A percentile compares a stretch with the other conserved stretches of the same genome.
phyloP scores from a whole-genome alignment of 225 moss, liverwort and hornwort genomes.

The Bryum argenteum region DNA sequence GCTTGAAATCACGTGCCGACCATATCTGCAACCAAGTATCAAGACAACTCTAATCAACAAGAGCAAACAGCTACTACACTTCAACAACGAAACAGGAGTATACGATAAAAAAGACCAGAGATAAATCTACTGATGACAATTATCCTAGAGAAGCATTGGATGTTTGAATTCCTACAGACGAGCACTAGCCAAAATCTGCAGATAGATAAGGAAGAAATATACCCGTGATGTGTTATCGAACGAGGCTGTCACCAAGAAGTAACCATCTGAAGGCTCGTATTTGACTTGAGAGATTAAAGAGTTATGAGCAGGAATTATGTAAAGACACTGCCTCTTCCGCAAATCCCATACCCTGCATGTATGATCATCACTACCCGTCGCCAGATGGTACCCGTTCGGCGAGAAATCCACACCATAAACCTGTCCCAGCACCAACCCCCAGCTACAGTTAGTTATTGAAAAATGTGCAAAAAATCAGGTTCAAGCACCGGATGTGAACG shows the following conservation, averaged over 20 bases:
- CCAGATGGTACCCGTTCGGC: slow-evolving; percentile 96
- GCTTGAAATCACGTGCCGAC: slow-evolving; percentile 89
- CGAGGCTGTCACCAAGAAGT: slow-evolving; percentile 93
- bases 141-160: slow-evolving; percentile 1
- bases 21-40: slow-evolving; percentile 70
- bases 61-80: not conserved
- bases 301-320: slow-evolving; percentile 92
- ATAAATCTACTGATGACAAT: slow-evolving; percentile 7
- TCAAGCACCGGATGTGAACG: too few species aligned
- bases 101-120: not conserved
- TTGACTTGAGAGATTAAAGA: slow-evolving; percentile 97
- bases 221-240: slow-evolving; percentile 92
- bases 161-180: not conserved
- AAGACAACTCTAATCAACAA: slow-evolving; percentile 6
- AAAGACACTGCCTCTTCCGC: slow-evolving; percentile 76
- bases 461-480: too few species aligned
- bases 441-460: not conserved
- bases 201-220: not conserved
- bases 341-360: slow-evolving; percentile 98
- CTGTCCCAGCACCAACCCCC: slow-evolving; percentile 42
- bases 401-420: slow-evolving; percentile 87
- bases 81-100: not conserved
- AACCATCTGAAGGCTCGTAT: slow-evolving; percentile 88
- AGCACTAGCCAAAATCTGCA: slow-evolving; percentile 11
- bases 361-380: slow-evolving; percentile 95